A percentile compares a stretch with the other conserved stretches of the same genome.
Evolutionary conservation across 495 filamentous ascomycete genomes (phyloP).

Genomic region (Penicillium cataractarum): DNA sequence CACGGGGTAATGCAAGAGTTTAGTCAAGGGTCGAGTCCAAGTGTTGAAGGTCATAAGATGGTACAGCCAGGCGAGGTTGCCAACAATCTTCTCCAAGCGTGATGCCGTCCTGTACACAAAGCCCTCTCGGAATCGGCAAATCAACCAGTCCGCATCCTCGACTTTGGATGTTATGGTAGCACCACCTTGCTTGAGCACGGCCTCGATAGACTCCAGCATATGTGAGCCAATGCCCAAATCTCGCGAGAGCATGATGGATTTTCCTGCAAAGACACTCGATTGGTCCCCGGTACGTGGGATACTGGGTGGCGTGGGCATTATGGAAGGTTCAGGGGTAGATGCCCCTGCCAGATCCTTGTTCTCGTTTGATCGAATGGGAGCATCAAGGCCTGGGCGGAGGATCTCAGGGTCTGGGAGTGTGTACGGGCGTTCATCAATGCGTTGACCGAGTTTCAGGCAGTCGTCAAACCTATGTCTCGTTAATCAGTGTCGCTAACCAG

Average conservation of each 20-base stretch:
- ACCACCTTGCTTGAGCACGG: constrained; percentile 67
- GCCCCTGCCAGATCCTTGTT: constrained; percentile 74
- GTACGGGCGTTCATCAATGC: constrained; percentile 88
- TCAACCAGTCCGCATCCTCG: constrained; percentile 74
- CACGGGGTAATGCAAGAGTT: constrained; percentile 88
- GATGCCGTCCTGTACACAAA: constrained; percentile 76
- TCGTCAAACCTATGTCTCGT: constrained; percentile 81
- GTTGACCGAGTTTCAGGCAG: constrained; percentile 85
- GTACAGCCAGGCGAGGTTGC: constrained; percentile 92
- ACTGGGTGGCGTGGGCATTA: constrained; percentile 48
- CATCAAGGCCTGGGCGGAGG: constrained; percentile 56
- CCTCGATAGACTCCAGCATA: constrained; percentile 66
- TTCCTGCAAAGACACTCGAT: constrained; percentile 58
- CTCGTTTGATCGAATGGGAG: constrained; percentile 54
- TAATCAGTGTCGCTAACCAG: not conserved
- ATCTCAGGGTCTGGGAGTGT: constrained; percentile 85
- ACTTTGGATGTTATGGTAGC: constrained; percentile 68
- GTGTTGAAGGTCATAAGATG: constrained; percentile 83
- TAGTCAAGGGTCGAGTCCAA: constrained; percentile 80
- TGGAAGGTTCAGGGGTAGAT: constrained; percentile 63
- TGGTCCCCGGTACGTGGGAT: constrained; percentile 35
- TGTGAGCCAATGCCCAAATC: constrained; percentile 73
- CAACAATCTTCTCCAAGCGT: constrained; percentile 75
- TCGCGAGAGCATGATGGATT: constrained; percentile 58
- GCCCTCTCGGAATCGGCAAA: constrained; percentile 87